Evolutionary conservation across 169 alveolate genomes (phyloP), one percentile per base, ranked within the genome.

Genomic region (Eimeria mitis): DNA sequence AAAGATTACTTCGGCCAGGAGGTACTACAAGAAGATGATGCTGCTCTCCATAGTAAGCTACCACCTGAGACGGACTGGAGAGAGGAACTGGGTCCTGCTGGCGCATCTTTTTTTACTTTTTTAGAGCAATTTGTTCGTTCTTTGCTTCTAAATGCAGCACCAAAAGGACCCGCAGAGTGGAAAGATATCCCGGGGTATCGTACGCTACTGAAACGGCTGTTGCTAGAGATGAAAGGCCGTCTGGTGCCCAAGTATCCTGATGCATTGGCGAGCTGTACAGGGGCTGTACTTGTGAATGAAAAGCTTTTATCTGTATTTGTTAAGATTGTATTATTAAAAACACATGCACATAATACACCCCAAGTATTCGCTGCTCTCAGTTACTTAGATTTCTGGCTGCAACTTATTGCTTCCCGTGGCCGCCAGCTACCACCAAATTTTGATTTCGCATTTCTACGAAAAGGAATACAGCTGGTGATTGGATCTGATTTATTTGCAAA

Each of bases 361-460:
- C 79, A 81, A 44, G 97, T 96, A 25, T 91, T 91, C 40, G 61
- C 96, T 5, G 96, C 97, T n/a, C 71, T 96, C 31, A 96, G 89
- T 87, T 96, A 91, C 65, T 49, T 96, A 49, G 97, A 96, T 89
- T 96, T 78, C 89, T 96, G 97, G 97, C 11, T 84, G 65, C 95
- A 96, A 59, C 92, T 88, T 25, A 49, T 95, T 13, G 56, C 70
- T 7, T 8, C 94, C 14, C 59, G 97, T 13, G 87, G 89, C 47
- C 95, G 70, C 44, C 95, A 54, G 70, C 96, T 96, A 61, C 97
- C 97, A 2, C 94, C 95, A 13, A 91, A 76, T 83, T 91, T 96
- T 52, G 97, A 96, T 68, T 96, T 91, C 34, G 71, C 87, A 34
- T 91, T 96, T 16, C 75, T 96, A 19, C 70, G 65, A 9, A 91